Evolutionary conservation across 2,329 filamentous ascomycete genomes (phyloP).

Genomic region (Cladophialophora immunda): DNA sequence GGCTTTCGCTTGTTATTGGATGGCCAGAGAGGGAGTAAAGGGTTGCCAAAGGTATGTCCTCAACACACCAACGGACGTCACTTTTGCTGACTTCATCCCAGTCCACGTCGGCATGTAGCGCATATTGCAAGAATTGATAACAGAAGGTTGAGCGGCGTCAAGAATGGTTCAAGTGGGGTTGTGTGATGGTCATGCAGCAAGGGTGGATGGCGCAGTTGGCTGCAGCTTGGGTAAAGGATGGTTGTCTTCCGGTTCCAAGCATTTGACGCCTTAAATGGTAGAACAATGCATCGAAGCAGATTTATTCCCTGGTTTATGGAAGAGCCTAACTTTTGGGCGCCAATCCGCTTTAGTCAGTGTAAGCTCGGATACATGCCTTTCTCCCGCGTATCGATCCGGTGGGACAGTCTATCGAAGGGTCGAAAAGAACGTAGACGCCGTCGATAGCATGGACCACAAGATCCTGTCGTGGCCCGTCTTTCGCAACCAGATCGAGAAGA

Average conservation of each 20-base stretch:
- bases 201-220: background rate
- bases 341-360: background rate
- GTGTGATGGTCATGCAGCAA: conserved; percentile 2
- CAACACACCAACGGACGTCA: background rate
- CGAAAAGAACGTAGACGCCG: conserved; percentile 14
- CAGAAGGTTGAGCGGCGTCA: background rate
- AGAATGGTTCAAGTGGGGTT: background rate
- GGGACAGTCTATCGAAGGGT: conserved; percentile 7
- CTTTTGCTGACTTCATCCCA: background rate
- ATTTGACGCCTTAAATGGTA: background rate
- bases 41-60: background rate
- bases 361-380: background rate
- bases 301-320: background rate
- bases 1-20: background rate
- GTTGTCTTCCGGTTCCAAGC: background rate
- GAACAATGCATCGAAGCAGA: background rate
- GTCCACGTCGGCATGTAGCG: background rate
- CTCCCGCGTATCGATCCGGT: background rate
- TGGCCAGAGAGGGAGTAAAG: background rate
- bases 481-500: conserved; percentile 73
- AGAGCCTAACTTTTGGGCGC: background rate
- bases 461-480: conserved; percentile 51
- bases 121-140: conserved; percentile 6
- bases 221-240: background rate
- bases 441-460: conserved; percentile 32